These are phyloP conservation scores for Aspergillus fumigatiaffinis DNA, from an alignment of 2,329 filamentous ascomycete species.

Conservation along the genomic window DNA sequence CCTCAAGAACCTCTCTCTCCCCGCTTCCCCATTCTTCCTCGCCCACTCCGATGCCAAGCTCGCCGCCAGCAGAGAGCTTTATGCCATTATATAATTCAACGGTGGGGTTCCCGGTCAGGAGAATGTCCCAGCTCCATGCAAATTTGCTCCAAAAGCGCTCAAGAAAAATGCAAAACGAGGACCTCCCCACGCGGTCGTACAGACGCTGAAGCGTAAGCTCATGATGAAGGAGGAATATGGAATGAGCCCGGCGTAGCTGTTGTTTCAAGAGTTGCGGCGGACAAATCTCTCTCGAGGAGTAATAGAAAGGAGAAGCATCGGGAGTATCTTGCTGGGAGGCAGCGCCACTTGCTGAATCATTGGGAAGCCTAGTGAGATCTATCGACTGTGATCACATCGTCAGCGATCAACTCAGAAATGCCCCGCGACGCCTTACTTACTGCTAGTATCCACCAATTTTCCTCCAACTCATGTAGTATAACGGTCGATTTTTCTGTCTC, in stretches of 20 bases:
- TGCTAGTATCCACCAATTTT: slow-evolving; percentile 92
- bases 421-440: slow-evolving; percentile 50
- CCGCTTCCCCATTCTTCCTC: slow-evolving; percentile 94
- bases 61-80: slow-evolving; percentile 83
- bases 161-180: slow-evolving; percentile 68
- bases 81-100: slow-evolving; percentile 75
- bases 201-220: slow-evolving; percentile 68
- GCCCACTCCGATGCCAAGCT: slow-evolving; percentile 88
- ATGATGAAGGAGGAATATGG: slow-evolving; percentile 84
- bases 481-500: slow-evolving; percentile 89
- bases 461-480: slow-evolving; percentile 79
- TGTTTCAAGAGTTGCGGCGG: slow-evolving; percentile 72
- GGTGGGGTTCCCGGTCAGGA: slow-evolving; percentile 84
- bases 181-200: slow-evolving; percentile 60
- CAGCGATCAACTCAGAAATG: neutral
- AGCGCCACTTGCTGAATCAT: slow-evolving; percentile 43
- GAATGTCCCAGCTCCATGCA: slow-evolving; percentile 71
- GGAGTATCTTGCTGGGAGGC: slow-evolving; percentile 33
- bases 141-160: slow-evolving; percentile 77
- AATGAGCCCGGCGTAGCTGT: slow-evolving; percentile 78
- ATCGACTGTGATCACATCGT: slow-evolving; percentile 57
- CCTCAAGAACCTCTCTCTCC: slow-evolving; percentile 87
- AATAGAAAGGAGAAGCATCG: slow-evolving; percentile 59
- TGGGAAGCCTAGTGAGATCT: slow-evolving; percentile 71
- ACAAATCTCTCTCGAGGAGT: slow-evolving; percentile 86